Conservation (phyloP, 768 basidiomycete species). For the Suillus paluster region DNA sequence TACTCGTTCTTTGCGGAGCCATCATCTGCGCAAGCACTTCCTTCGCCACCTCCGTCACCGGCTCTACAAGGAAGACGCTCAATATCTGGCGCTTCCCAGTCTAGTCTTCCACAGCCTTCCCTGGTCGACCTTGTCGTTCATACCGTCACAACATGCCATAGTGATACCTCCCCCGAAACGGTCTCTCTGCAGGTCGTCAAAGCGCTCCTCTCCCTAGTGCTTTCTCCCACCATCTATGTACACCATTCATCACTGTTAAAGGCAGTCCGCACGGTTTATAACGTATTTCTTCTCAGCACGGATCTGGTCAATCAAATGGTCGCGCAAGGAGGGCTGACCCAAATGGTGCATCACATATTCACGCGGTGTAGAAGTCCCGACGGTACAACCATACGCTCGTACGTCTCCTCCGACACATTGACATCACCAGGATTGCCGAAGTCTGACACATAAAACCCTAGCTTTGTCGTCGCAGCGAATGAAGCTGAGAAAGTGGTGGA, state of each 20-base stretch:
- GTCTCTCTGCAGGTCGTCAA: slow-evolving; percentile 98
- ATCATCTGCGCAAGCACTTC: slow-evolving; percentile 45
- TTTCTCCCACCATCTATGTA: slow-evolving; percentile 85
- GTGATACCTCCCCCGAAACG: slow-evolving; percentile 84
- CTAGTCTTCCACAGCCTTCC: slow-evolving; percentile 62
- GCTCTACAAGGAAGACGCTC: slow-evolving; percentile 46
- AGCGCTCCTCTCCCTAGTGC: slow-evolving; percentile 84
- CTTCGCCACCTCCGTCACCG: slow-evolving; percentile 83
- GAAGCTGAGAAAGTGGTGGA: neutral
- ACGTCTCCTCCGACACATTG: slow-evolving; percentile 26
- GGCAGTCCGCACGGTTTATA: slow-evolving; percentile 97
- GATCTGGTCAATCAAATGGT: slow-evolving; percentile 97
- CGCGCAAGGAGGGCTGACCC: slow-evolving; percentile 95
- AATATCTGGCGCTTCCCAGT: slow-evolving; percentile 48
- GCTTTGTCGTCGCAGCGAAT: neutral
- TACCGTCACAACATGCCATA: slow-evolving; percentile 92
- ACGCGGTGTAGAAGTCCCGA: slow-evolving; percentile 64
- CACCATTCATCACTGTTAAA: slow-evolving; percentile 97
- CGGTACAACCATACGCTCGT: slow-evolving; percentile 21
- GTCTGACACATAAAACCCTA: neutral
- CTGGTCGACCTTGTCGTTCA: slow-evolving; percentile 93
- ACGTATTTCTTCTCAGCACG: slow-evolving; percentile 90
- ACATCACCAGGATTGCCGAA: slow-evolving; percentile 7
- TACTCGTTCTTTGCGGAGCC: slow-evolving; percentile 94
- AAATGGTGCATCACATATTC: slow-evolving; percentile 98